Conservation (phyloP, 2,329 filamentous ascomycete species). For the Pseudomassariella vexata region DNA sequence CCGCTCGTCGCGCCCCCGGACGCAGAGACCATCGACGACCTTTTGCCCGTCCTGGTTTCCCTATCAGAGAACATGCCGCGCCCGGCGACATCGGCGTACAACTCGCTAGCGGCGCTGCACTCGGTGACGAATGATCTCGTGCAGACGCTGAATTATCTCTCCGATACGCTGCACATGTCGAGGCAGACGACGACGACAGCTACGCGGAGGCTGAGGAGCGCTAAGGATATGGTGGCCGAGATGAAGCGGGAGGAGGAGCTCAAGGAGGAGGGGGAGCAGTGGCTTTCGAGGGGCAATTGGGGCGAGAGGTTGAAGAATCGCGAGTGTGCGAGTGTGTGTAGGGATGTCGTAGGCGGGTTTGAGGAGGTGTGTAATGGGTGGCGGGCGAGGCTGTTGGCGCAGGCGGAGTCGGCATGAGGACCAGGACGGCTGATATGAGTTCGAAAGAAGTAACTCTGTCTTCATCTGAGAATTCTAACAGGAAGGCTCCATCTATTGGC, state of each 20-base stretch:
- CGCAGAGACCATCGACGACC: conserved; percentile 58
- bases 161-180: conserved; percentile 90
- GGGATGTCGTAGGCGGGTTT: conserved; percentile 86
- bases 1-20: conserved; percentile 60
- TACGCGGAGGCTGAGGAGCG: conserved; percentile 70
- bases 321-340: conserved; percentile 78
- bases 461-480: no score
- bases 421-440: no score
- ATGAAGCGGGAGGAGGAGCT: conserved; percentile 78
- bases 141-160: conserved; percentile 76
- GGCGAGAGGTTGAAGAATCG: conserved; percentile 67
- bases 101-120: conserved; percentile 63
- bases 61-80: conserved; percentile 63
- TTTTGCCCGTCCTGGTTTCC: conserved; percentile 62
- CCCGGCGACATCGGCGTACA: conserved; percentile 55
- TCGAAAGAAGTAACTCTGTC: no score
- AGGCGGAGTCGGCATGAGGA: conserved; percentile 41
- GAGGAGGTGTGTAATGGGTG: conserved; percentile 84
- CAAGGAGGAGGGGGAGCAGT: conserved; percentile 74
- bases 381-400: conserved; percentile 68
- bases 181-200: conserved; percentile 82
- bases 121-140: conserved; percentile 67
- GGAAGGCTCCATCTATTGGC: no score
- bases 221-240: conserved; percentile 79
- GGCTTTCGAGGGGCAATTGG: conserved; percentile 81